Conservation (phyloP, 495 filamentous ascomycete genomes). For the Neurospora sp. region DNA sequence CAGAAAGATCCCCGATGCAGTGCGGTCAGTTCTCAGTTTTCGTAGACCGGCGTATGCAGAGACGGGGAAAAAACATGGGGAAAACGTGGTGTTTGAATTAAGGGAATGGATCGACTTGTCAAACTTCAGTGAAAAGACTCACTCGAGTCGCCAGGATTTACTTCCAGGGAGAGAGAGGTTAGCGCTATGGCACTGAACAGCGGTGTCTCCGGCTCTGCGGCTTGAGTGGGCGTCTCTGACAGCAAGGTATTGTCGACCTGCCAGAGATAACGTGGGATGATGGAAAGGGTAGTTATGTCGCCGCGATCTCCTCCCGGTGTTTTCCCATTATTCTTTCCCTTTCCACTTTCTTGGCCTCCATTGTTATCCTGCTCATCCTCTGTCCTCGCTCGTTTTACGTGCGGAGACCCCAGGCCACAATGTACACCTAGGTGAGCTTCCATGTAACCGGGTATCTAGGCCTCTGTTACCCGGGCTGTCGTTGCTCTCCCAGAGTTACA, state of each 20-base stretch:
- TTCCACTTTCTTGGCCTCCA: neutral
- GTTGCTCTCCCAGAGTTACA: neutral
- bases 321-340: neutral
- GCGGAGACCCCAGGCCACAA: neutral
- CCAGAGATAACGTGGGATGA: neutral
- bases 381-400: neutral
- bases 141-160: neutral
- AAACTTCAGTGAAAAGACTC: neutral
- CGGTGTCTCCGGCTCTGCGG: neutral
- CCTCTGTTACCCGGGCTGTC: neutral
- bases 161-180: neutral
- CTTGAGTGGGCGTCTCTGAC: neutral
- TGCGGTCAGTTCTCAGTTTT: neutral
- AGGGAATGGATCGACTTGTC: neutral
- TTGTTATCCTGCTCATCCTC: neutral
- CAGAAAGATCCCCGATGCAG: neutral
- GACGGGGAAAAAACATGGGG: neutral
- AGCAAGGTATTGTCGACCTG: neutral
- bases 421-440: neutral
- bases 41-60: neutral
- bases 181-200: neutral
- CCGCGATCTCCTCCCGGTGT: neutral
- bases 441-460: neutral
- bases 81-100: neutral
- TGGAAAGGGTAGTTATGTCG: neutral